Conservation (phyloP, 805 yeast genomes). For the Zygoascus tannicola region DNA sequence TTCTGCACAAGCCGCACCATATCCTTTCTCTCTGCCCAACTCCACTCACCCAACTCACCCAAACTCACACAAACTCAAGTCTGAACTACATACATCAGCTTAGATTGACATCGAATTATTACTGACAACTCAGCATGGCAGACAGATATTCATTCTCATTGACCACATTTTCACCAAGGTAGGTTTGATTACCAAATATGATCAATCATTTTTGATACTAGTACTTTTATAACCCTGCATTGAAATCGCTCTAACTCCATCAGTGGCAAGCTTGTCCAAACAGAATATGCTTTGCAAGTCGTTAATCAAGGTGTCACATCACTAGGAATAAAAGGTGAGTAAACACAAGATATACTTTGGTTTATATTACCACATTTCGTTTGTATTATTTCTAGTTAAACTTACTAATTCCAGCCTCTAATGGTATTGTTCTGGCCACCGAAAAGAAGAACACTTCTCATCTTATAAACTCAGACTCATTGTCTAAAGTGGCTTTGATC, state of each 20-base stretch:
- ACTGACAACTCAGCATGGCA: slow-evolving; percentile 49
- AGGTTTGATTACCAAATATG: slow-evolving; percentile 25
- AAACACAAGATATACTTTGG: background rate
- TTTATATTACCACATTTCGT: background rate
- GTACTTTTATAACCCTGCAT: no score
- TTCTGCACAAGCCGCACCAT: no score
- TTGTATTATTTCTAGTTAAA: background rate
- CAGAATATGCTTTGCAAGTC: slow-evolving; percentile 94
- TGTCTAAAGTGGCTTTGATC: slow-evolving; percentile 68
- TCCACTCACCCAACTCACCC: no score
- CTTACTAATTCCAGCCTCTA: slow-evolving; percentile 46
- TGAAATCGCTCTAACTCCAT: slow-evolving; percentile 5
- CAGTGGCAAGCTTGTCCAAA: slow-evolving; percentile 95
- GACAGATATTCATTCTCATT: slow-evolving; percentile 96
- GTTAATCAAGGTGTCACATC: slow-evolving; percentile 98
- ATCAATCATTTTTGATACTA: background rate
- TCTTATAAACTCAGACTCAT: slow-evolving; percentile 62
- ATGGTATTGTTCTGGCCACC: slow-evolving; percentile 94
- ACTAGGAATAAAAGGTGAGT: slow-evolving; percentile 62
- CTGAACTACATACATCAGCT: no score
- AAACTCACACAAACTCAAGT: no score
- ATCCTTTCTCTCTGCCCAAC: no score
- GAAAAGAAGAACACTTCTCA: slow-evolving; percentile 83
- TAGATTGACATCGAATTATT: background rate
- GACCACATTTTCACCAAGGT: slow-evolving; percentile 96